phyloP scores from a whole-genome alignment of 2,329 filamentous ascomycete species.

The Rachicladosporium sp. region DNA sequence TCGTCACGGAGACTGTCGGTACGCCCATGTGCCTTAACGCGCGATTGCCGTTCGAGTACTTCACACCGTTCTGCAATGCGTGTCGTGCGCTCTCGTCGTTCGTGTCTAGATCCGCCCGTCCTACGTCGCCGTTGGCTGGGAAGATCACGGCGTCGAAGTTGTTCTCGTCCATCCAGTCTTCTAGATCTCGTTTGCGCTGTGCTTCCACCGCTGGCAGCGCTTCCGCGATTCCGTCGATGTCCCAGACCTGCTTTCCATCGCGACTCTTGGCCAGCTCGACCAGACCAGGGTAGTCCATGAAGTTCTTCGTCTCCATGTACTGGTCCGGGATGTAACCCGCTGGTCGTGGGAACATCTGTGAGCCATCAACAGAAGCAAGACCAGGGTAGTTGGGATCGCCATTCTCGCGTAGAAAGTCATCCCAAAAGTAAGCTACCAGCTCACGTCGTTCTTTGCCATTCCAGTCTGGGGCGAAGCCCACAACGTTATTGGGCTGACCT shows the following conservation, averaged over 20 bases:
- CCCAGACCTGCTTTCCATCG: conserved; percentile 25
- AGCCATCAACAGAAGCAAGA: conserved; percentile 29
- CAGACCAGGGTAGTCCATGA: conserved; percentile 27
- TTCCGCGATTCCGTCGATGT: conserved; percentile 30
- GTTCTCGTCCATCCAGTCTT: conserved; percentile 37
- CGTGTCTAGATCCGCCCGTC: conserved; percentile 35
- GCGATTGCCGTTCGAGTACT: conserved; percentile 43
- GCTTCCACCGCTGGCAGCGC: conserved; percentile 37
- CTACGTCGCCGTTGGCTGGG: conserved; percentile 40
- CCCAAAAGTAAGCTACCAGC: conserved; percentile 41
- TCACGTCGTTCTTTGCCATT: conserved; percentile 34
- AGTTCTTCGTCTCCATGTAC: conserved; percentile 28
- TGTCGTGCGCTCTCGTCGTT: conserved; percentile 22
- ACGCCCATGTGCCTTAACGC: conserved; percentile 42
- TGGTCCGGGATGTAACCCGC: conserved; percentile 25
- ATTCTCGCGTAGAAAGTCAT: conserved; percentile 37
- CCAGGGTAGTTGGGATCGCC: conserved; percentile 27
- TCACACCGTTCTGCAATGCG: conserved; percentile 39
- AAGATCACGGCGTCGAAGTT: conserved; percentile 37
- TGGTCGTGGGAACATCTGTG: conserved; percentile 27
- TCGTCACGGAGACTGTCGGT: conserved; percentile 41
- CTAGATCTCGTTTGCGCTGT: conserved; percentile 37
- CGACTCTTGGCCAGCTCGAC: conserved; percentile 18
- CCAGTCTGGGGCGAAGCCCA: conserved; percentile 34
- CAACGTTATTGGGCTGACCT: conserved; percentile 29